Conservation (phyloP, 1,139 yeast species). For the Waltiozyma sp. region DNA sequence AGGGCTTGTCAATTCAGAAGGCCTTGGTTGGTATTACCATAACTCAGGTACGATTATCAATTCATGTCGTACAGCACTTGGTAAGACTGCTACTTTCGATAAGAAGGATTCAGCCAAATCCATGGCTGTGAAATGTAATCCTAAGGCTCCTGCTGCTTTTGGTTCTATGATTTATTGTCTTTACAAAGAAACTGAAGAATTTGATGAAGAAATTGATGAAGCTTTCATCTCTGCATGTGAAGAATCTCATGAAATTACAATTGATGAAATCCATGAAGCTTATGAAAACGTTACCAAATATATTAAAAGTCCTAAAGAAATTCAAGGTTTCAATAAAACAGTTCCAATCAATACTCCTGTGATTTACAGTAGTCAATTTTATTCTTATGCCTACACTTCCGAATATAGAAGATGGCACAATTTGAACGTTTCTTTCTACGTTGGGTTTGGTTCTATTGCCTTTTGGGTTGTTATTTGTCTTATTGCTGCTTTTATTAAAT, state of each 20-base stretch:
- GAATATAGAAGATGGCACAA: slow-evolving; percentile 25
- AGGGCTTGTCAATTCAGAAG: not conserved
- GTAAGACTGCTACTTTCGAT: slow-evolving; percentile 17
- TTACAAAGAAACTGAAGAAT: slow-evolving; percentile 9
- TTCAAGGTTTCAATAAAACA: slow-evolving; percentile 20
- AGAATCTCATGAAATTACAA: slow-evolving; percentile 18
- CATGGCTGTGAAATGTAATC: slow-evolving; percentile 13
- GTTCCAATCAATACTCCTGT: slow-evolving; percentile 21
- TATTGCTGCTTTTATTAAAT: slow-evolving; percentile 30
- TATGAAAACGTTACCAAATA: slow-evolving; percentile 30
- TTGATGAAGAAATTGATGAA: slow-evolving; percentile 7
- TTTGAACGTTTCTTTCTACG: slow-evolving; percentile 30
- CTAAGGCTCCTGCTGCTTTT: slow-evolving; percentile 18
- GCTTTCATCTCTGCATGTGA: slow-evolving; percentile 13
- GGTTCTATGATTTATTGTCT: slow-evolving; percentile 21
- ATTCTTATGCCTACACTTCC: slow-evolving; percentile 27
- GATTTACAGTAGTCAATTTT: slow-evolving; percentile 18
- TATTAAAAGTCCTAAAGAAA: slow-evolving; percentile 22
- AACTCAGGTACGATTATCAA: slow-evolving; percentile 6
- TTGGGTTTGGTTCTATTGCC: slow-evolving; percentile 37
- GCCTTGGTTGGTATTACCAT: not conserved
- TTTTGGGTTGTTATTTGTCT: slow-evolving; percentile 39
- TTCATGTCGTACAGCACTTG: slow-evolving; percentile 18
- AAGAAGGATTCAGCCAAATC: slow-evolving; percentile 8
- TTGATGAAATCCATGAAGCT: slow-evolving; percentile 24